Evolutionary conservation across 768 basidiomycete species (phyloP).

Genomic region (Boletus bicolor): DNA sequence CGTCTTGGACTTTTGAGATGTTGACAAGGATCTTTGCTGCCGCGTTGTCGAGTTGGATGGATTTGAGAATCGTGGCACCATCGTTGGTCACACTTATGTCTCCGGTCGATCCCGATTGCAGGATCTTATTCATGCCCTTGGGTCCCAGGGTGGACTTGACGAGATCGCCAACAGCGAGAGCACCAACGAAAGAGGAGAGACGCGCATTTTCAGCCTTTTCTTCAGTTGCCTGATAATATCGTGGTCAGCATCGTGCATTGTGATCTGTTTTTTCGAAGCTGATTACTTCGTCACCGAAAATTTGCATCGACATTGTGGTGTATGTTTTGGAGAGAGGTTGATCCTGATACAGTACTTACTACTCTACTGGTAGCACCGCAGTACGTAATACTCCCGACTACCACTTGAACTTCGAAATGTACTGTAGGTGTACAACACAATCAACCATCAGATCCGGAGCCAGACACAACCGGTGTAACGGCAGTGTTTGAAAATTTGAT

Average conservation of each 20-base stretch:
- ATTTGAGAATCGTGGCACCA: slow-evolving; percentile 96
- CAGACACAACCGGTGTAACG: too few species aligned
- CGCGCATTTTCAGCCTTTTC: slow-evolving; percentile 98
- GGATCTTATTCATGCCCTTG: slow-evolving; percentile 99
- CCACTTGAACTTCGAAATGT: too few species aligned
- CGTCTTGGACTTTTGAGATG: slow-evolving; percentile 99
- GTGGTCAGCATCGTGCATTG: not conserved
- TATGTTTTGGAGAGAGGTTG: not conserved
- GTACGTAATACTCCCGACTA: not conserved
- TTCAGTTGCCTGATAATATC: slow-evolving; percentile 65
- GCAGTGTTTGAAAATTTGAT: too few species aligned
- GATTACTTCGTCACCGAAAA: slow-evolving; percentile 61
- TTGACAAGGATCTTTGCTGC: slow-evolving; percentile 99
- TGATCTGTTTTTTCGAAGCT: not conserved
- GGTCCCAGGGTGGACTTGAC: slow-evolving; percentile 98
- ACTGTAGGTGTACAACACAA: too few species aligned
- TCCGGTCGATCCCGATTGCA: slow-evolving; percentile 85
- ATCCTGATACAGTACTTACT: not conserved
- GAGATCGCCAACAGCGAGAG: slow-evolving; percentile 94
- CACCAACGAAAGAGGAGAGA: slow-evolving; percentile 96
- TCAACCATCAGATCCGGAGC: too few species aligned
- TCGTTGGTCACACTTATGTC: slow-evolving; percentile 98
- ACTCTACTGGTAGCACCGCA: not conserved
- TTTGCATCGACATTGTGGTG: slow-evolving; percentile 51
- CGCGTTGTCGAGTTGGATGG: slow-evolving; percentile 96